Evolutionary conservation across 352 stramenopile genomes (phyloP), one percentile per base, ranked within the genome.

Genomic region (Phytophthora pluvialis): DNA sequence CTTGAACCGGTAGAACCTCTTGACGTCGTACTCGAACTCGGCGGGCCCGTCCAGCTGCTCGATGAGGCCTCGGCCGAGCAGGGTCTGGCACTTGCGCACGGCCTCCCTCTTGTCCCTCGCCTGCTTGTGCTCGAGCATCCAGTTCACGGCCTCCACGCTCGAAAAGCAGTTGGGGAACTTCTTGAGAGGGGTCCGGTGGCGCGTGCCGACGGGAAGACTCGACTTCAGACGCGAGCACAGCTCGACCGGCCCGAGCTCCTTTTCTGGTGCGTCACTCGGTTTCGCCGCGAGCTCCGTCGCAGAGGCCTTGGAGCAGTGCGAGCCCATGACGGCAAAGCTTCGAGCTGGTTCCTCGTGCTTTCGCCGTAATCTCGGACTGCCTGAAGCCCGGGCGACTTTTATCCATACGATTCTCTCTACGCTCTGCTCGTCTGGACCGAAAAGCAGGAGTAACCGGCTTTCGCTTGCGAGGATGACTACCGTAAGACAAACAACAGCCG

Each of bases 101-200:
- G 81, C 83, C 57, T 90, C 80, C 42, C 65, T 72, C 26, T 81
- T 76, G 13, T 78, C 83, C 59, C 80, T 85, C 47, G 81, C 83
- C 49, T 90, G 80, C 70, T 83, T 83, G 64, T 86, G 79, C 68
- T 89, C 69, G 35, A 91, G 73, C 77, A 91, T 88, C 80, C 83
- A 91, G 67, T 88, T 70, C 38, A 90, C 83, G 18, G 80, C 81
- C 50, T 90, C 79, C 56, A 83, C 82, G 46, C 83, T 81, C 32
- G 81, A 78, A 69, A 91, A 91, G 64, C 83, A 90, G 62, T 90
- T 78, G 21, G 71, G 42, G 65, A 86, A 89, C 53, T 87, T 90
- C 64, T 90, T 89, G 52, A 90, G 80, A 48, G 86, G 56, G 50
- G 83, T 72, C 25, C 80, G 76, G 21, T 80, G 70, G 1, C 75